A percentile compares a stretch with the other conserved stretches of the same genome.
These are phyloP conservation scores for Cutaneotrichosporon dermatis DNA, from an alignment of 1,284 basidiomycete genomes.

Conservation along the genomic window DNA sequence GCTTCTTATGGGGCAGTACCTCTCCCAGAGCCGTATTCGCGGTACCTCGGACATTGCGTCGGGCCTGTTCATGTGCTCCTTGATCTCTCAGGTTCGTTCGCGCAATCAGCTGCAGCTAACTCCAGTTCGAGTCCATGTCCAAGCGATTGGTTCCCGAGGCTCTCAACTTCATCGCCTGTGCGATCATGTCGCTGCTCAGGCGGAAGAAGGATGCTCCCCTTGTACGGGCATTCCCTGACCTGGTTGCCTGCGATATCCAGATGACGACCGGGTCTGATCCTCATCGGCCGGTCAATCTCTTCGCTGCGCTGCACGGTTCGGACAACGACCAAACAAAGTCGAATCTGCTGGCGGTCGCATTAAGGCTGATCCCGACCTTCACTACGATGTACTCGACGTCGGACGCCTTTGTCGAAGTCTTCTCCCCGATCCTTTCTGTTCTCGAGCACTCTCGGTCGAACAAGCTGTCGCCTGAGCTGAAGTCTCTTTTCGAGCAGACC, in stretches of 20 bases:
- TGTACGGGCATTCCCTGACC: conserved; percentile 48
- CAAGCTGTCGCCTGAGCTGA: conserved; percentile 55
- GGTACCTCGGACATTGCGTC: conserved; percentile 69
- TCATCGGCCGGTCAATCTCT: conserved; percentile 28
- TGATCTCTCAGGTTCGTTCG: conserved; percentile 56
- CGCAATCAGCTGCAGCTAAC: conserved; percentile 2
- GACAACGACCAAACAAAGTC: conserved; percentile 50
- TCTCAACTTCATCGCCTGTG: conserved; percentile 72
- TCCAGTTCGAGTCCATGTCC: conserved; percentile 73
- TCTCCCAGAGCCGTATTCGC: conserved; percentile 76
- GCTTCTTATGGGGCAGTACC: conserved; percentile 85
- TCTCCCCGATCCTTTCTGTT: conserved; percentile 61
- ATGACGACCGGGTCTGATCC: conserved; percentile 21
- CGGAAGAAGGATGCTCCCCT: conserved; percentile 48
- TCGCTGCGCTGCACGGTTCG: conserved; percentile 25
- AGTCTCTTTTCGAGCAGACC: conserved; percentile 53
- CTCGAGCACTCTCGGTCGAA: conserved; percentile 57
- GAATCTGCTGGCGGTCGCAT: conserved; percentile 54
- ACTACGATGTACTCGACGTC: conserved; percentile 70
- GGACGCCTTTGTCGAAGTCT: conserved; percentile 79
- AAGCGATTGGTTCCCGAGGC: conserved; percentile 87
- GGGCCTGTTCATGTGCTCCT: conserved; percentile 81
- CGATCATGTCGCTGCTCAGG: conserved; percentile 68
- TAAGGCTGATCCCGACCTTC: conserved; percentile 63
- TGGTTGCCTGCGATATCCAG: conserved; percentile 16